Conservation (phyloP, 2,329 filamentous ascomycete species). For the Alternaria dauci region DNA sequence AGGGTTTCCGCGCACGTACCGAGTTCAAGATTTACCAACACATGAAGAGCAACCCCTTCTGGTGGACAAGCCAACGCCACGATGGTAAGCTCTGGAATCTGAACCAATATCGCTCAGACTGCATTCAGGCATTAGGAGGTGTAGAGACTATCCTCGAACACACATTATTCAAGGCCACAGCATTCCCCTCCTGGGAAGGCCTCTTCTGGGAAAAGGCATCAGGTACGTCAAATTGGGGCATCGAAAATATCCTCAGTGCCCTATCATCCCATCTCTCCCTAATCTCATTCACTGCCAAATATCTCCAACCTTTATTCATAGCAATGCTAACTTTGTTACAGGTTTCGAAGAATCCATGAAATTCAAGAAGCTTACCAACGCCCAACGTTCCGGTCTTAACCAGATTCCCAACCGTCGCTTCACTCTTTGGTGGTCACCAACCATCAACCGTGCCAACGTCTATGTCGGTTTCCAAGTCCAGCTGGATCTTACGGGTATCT, state of each 20-base stretch:
- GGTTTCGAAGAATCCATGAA: slow-evolving; percentile 73
- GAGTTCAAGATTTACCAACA: slow-evolving; percentile 99
- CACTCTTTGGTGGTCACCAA: slow-evolving; percentile 93
- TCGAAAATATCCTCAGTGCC: too few relatives aligned
- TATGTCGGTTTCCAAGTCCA: slow-evolving; percentile 99
- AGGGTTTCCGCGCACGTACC: slow-evolving; percentile 92
- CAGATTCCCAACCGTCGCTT: slow-evolving; percentile 99
- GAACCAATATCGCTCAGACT: slow-evolving; percentile 94
- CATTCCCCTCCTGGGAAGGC: slow-evolving; percentile 96
- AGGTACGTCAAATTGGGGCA: slow-evolving; percentile 23
- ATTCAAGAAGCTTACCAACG: slow-evolving; percentile 98
- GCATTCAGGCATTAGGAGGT: slow-evolving; percentile 94
- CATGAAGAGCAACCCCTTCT: slow-evolving; percentile 99
- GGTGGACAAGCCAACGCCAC: slow-evolving; percentile 98
- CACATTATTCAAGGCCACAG: slow-evolving; percentile 94
- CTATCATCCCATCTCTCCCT: too few relatives aligned
- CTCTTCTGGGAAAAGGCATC: slow-evolving; percentile 83
- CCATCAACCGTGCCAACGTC: slow-evolving; percentile 94
- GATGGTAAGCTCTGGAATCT: slow-evolving; percentile 98
- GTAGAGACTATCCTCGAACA: slow-evolving; percentile 98
- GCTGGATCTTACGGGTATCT: slow-evolving; percentile 96
- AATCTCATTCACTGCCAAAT: too few relatives aligned
- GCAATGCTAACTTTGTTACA: slow-evolving; percentile 6
- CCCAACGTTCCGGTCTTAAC: slow-evolving; percentile 94
- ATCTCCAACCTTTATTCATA: neutral